Evolutionary conservation across 176 grass and related monocot genomes (phyloP).

Genomic region (Chrysopogon serrulatus): DNA sequence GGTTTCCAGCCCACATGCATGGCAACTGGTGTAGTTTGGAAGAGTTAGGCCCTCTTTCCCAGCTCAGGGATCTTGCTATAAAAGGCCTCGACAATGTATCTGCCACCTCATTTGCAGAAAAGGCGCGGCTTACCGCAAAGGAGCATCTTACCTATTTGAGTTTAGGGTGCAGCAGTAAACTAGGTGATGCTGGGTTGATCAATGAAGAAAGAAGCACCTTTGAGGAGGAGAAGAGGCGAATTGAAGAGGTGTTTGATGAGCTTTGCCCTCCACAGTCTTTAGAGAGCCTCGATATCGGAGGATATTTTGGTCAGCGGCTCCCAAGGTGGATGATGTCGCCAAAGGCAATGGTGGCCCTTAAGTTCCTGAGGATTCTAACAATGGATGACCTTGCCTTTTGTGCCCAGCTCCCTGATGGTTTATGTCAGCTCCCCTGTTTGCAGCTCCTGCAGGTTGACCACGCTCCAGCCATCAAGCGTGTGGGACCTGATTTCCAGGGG

Average conservation of each 20-base stretch:
- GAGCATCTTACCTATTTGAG: not conserved
- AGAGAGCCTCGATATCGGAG: not conserved
- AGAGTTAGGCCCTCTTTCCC: not conserved
- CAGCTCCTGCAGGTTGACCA: not conserved
- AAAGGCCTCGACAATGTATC: not conserved
- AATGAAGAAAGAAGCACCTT: not conserved
- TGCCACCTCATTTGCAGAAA: not conserved
- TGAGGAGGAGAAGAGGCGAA: not conserved
- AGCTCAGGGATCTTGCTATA: not conserved
- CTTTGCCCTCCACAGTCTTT: not conserved
- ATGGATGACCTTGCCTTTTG: not conserved
- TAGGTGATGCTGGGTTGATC: not conserved
- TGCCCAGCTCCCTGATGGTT: not conserved
- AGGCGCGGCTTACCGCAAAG: not conserved
- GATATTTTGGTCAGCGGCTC: slow-evolving; percentile 3
- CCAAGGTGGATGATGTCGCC: slow-evolving; percentile 3
- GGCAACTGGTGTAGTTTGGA: not conserved
- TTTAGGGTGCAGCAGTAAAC: not conserved
- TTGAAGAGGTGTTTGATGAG: slow-evolving; percentile 13
- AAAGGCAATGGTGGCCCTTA: not conserved
- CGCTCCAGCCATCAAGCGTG: not conserved
- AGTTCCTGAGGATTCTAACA: not conserved
- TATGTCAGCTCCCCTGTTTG: slow-evolving; percentile 10
- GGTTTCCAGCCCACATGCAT: not conserved
- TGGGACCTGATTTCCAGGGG: not conserved